A percentile compares a stretch with the other conserved stretches of the same genome.
These are phyloP conservation scores for Syzygium aromaticum DNA, from an alignment of 345 rosid genomes.

Conservation along the genomic window DNA sequence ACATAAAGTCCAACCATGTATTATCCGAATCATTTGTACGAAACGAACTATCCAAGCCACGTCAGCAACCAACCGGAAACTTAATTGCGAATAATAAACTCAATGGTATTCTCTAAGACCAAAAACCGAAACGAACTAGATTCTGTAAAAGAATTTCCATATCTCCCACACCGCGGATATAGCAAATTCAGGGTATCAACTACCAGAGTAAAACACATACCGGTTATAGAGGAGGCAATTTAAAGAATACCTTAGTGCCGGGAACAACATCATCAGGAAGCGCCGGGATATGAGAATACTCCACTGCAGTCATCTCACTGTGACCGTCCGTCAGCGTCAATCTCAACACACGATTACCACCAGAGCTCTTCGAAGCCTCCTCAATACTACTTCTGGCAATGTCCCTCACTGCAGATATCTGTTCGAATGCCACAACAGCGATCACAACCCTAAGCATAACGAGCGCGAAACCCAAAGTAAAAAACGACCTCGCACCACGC, in stretches of 20 bases:
- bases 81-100: neutral
- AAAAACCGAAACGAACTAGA: neutral
- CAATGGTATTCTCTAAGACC: neutral
- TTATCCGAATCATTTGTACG: neutral
- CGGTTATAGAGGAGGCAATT: neutral
- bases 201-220: neutral
- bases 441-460: neutral
- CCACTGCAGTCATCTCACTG: constrained; percentile 59
- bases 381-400: constrained; percentile 58
- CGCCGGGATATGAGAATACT: constrained; percentile 49
- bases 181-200: neutral
- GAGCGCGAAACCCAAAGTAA: neutral
- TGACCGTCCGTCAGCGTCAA: constrained; percentile 67
- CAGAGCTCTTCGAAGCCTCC: constrained; percentile 37
- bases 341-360: constrained; percentile 46
- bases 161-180: neutral
- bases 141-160: neutral
- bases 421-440: neutral
- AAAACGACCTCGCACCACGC: neutral
- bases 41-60: neutral
- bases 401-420: constrained; percentile 71
- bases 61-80: neutral
- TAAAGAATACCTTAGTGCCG: constrained; percentile 64
- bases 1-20: neutral
- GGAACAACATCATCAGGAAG: constrained; percentile 58